phyloP scores from a whole-genome alignment of 2,329 filamentous ascomycete genomes.

The Claviceps arundinis region DNA sequence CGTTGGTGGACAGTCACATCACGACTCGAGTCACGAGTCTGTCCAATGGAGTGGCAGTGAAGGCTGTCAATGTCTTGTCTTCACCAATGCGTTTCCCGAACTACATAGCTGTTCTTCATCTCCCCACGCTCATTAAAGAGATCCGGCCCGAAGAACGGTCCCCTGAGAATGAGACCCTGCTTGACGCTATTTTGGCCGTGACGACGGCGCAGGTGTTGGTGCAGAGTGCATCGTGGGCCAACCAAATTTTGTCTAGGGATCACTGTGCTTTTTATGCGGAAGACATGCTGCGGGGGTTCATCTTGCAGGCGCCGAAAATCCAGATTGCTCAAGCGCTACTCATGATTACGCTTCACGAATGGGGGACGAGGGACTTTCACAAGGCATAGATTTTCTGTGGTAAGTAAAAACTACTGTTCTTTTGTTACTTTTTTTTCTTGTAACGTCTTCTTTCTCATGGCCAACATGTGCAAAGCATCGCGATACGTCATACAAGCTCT shows the following conservation, averaged over 20 bases:
- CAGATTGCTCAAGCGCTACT: slow-evolving; percentile 26
- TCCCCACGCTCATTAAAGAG: slow-evolving; percentile 17
- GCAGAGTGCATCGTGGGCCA: slow-evolving; percentile 16
- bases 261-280: slow-evolving; percentile 20
- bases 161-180: slow-evolving; percentile 15
- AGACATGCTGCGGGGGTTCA: slow-evolving; percentile 14
- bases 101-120: slow-evolving; percentile 18
- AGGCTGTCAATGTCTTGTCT: slow-evolving; percentile 21
- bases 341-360: slow-evolving; percentile 26
- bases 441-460: no score
- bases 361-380: slow-evolving; percentile 27
- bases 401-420: background rate
- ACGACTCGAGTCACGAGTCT: slow-evolving; percentile 9
- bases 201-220: slow-evolving; percentile 19
- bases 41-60: slow-evolving; percentile 15
- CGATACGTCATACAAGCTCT: no score
- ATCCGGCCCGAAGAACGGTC: slow-evolving; percentile 9
- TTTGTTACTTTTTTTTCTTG: background rate
- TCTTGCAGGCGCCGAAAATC: slow-evolving; percentile 17
- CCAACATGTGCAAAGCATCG: no score
- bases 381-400: slow-evolving; percentile 30
- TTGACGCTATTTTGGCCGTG: slow-evolving; percentile 17
- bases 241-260: slow-evolving; percentile 17
- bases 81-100: slow-evolving; percentile 22
- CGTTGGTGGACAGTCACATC: slow-evolving; percentile 12